Evolutionary conservation across 164 flowering plant species (phyloP), one percentile per base, ranked within the genome.

Genomic region (Piper longum): DNA sequence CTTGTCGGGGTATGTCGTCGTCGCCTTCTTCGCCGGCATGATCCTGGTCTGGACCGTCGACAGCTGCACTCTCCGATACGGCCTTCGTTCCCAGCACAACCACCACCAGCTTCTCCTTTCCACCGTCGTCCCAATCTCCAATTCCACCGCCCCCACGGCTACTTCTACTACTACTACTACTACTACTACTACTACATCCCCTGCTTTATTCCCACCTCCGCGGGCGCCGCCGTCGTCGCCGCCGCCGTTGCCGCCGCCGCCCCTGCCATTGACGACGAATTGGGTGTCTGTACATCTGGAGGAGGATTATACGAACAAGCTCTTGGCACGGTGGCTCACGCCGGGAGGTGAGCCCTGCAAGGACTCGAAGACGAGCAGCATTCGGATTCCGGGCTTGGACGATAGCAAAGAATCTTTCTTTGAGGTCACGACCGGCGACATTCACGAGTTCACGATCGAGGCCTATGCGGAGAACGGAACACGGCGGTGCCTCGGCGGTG

Each of bases 401-500:
- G 77, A 73, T 40, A 48, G 52, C 52, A 48, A 48, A 2, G 16
- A 11, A 7, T 4, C 41, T 26, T 63, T 65, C 14, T 57, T 77
- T 11, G 79, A 72, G 58, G 69, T 89, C 9, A 54, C 83, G 4
- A 70, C 89, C 16, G 96, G 96, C 19, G 78, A 82, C 9, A 66
- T 78, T 44, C 96, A 88, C 67, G 85, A 85, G 62, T 78, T 90
- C 55, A 59, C 60, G 43, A 75, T 93, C 64, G 81, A 82, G 4
- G 82, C 98, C 7, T 19, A 85, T 63, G 91, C 85, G 68, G 89
- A 80, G 3, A 43, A 67, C 0, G 86, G 87, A 26, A 80, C 76
- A 6, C 81, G 74, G 12, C 75, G 74, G 0, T 85, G 96, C 62
- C 63, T 69, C 4, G 98, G 98, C 57, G 98, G 98, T 0, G 97